phyloP scores from a whole-genome alignment of 1,284 basidiomycete species.

The Singerocomus rubriflavus region DNA sequence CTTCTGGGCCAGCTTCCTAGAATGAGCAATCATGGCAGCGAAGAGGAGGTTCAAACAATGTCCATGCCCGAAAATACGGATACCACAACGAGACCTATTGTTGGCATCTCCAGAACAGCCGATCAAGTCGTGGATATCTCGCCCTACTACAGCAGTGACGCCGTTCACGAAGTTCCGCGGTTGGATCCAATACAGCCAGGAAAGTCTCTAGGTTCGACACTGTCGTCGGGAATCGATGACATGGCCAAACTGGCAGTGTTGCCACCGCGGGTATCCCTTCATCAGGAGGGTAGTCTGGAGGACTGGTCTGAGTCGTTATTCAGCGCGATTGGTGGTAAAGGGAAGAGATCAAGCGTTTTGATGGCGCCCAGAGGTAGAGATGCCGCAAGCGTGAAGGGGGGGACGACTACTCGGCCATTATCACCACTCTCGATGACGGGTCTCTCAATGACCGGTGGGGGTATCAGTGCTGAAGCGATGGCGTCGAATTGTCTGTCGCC shows the following conservation, averaged over 20 bases:
- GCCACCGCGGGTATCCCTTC: slow-evolving; percentile 56
- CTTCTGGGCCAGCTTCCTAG: slow-evolving; percentile 8
- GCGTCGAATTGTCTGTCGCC: slow-evolving; percentile 2
- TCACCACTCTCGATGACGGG: not conserved
- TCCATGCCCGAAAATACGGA: not conserved
- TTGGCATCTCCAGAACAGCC: slow-evolving; percentile 21
- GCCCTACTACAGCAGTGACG: slow-evolving; percentile 13
- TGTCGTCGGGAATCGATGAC: slow-evolving; percentile 31
- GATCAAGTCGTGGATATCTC: slow-evolving; percentile 32
- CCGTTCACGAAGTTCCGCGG: slow-evolving; percentile 4
- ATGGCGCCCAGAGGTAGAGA: not conserved
- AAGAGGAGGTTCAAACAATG: slow-evolving; percentile 5
- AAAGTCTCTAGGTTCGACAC: slow-evolving; percentile 18
- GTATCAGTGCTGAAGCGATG: not conserved
- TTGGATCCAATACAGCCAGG: slow-evolving; percentile 8
- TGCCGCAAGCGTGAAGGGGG: slow-evolving; percentile 4
- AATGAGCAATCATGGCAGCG: not conserved
- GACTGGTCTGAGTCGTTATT: slow-evolving; percentile 33
- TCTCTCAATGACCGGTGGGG: not conserved
- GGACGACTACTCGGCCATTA: slow-evolving; percentile 16
- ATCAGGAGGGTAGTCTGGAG: slow-evolving; percentile 38
- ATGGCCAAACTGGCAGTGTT: slow-evolving; percentile 24
- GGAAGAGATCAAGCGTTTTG: slow-evolving; percentile 18
- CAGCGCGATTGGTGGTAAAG: slow-evolving; percentile 21
- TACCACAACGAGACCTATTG: not conserved